Percentiles rank a stretch among this genome's conserved stretches.
phyloP scores from a whole-genome alignment of 352 stramenopile species.

The Phytophthora aleatoria region DNA sequence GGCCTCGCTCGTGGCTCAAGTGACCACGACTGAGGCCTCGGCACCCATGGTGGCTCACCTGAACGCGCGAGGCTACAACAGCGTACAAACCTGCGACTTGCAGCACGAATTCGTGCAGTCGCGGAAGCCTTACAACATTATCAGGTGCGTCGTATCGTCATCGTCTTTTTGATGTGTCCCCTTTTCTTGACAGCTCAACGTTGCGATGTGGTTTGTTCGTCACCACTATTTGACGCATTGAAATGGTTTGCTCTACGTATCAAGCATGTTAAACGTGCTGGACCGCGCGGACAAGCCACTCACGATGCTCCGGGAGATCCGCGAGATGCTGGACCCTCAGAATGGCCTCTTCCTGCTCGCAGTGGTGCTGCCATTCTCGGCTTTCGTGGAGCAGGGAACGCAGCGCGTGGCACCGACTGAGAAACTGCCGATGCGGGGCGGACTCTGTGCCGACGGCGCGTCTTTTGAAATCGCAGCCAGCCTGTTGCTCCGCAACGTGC shows the following conservation, averaged over 20 bases:
- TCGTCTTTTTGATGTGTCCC: conserved; percentile 11
- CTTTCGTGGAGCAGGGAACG: conserved; percentile 84
- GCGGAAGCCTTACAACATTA: conserved; percentile 76
- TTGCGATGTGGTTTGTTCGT: conserved; percentile 34
- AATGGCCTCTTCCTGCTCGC: conserved; percentile 79
- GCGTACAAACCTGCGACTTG: conserved; percentile 72
- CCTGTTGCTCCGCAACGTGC: conserved; percentile 68
- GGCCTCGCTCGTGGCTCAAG: conserved; percentile 73
- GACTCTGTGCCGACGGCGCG: conserved; percentile 57
- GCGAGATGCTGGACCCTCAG: conserved; percentile 69
- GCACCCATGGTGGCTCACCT: conserved; percentile 79
- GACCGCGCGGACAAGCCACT: conserved; percentile 80
- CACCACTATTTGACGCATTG: conserved; percentile 22
- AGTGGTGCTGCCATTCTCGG: conserved; percentile 81
- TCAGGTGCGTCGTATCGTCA: conserved; percentile 55
- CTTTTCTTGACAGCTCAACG: conserved; percentile 33
- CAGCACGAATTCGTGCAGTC: conserved; percentile 69
- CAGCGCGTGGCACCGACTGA: conserved; percentile 63
- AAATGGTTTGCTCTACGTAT: conserved; percentile 4
- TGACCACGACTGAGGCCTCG: conserved; percentile 80
- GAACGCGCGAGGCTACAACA: conserved; percentile 79
- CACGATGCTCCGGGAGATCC: conserved; percentile 81
- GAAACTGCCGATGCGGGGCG: conserved; percentile 69
- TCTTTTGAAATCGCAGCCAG: conserved; percentile 72
- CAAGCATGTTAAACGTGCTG: conserved; percentile 82